Conservation (phyloP, 352 stramenopile species). For the Phytophthora lateralis region DNA sequence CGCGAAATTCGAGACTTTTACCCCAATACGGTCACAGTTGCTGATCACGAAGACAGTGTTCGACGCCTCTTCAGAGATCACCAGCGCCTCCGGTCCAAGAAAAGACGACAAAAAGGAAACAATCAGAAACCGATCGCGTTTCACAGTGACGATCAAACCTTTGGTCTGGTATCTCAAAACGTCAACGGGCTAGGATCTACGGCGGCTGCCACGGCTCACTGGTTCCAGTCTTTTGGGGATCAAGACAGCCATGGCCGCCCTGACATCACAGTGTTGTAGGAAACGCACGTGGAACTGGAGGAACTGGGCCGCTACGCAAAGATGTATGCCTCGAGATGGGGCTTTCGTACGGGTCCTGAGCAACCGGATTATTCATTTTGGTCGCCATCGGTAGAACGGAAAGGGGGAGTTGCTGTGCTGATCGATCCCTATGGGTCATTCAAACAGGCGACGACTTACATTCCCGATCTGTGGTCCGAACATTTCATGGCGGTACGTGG, state of each 20-base stretch:
- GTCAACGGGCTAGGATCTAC: conserved; percentile 1
- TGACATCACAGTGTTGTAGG: background rate
- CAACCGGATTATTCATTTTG: background rate
- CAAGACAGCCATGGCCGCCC: background rate
- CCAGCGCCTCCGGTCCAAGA: too few relatives aligned
- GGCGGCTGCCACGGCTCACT: background rate
- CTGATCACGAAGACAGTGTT: too few relatives aligned
- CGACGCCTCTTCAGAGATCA: too few relatives aligned
- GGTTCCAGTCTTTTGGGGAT: background rate
- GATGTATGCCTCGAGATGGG: conserved; percentile 1
- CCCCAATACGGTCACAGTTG: too few relatives aligned
- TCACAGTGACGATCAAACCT: conserved; percentile 1
- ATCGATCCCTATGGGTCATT: background rate
- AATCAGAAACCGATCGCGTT: too few relatives aligned
- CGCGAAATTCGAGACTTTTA: too few relatives aligned
- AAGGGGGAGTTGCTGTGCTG: background rate
- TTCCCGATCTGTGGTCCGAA: background rate
- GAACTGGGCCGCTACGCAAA: too few relatives aligned
- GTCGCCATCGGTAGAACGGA: background rate
- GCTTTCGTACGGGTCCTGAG: background rate
- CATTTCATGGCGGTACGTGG: background rate
- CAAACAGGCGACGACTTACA: background rate
- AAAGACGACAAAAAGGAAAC: too few relatives aligned
- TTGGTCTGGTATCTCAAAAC: conserved; percentile 5
- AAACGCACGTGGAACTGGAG: background rate